phyloP scores from a whole-genome alignment of 441 rosid species.

The Codiaeum variegatum region DNA sequence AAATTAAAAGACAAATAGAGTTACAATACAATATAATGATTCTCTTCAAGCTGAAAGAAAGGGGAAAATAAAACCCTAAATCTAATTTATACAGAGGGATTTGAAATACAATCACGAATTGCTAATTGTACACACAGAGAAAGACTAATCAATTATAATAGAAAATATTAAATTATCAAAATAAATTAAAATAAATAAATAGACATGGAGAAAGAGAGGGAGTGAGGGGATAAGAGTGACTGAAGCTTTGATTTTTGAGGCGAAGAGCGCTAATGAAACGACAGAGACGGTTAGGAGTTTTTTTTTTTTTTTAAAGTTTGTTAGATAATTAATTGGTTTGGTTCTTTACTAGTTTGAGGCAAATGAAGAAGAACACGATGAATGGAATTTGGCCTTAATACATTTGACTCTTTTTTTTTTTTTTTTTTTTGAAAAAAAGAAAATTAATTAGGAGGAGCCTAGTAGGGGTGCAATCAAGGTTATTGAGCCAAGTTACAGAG shows the following conservation, averaged over 20 bases:
- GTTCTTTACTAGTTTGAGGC: not conserved
- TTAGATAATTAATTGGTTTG: not conserved
- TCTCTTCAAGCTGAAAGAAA: not conserved
- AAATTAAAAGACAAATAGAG: not conserved
- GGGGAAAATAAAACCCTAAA: not conserved
- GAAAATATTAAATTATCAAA: not conserved
- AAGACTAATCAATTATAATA: not conserved
- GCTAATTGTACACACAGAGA: conserved; percentile 1
- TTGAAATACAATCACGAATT: not conserved
- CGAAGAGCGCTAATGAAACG: conserved; percentile 1
- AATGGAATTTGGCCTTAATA: too few species aligned
- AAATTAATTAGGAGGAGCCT: too few species aligned
- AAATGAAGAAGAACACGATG: too few species aligned
- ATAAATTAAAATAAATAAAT: not conserved
- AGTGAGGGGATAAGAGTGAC: not conserved
- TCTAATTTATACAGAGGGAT: not conserved
- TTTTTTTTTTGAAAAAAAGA: too few species aligned
- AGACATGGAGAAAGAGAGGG: not conserved
- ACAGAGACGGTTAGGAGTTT: not conserved
- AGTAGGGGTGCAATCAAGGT: too few species aligned
- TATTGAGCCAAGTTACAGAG: too few species aligned
- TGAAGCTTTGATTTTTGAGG: not conserved
- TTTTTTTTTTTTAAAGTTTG: not conserved
- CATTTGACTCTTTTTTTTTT: too few species aligned
- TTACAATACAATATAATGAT: not conserved